A percentile compares a stretch with the other conserved stretches of the same genome.
These are phyloP conservation scores for Protomyces arabidopsidicola DNA, from an alignment of 1,139 yeast species.

Conservation along the genomic window DNA sequence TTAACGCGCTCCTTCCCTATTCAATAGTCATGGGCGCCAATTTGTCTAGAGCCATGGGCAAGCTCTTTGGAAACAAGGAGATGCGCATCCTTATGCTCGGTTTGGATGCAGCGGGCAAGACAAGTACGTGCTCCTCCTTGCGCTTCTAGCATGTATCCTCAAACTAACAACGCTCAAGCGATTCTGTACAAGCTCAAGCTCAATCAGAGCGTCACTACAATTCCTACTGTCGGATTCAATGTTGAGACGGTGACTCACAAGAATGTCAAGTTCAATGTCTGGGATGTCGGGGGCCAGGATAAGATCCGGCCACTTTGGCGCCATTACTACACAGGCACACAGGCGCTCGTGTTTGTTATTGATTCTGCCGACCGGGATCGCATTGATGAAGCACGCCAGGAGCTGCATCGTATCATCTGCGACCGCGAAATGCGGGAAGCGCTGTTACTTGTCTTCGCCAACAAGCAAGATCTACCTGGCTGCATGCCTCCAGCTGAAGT, in stretches of 20 bases:
- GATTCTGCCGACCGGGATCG: constrained; percentile 73
- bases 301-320: constrained; percentile 89
- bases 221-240: constrained; percentile 91
- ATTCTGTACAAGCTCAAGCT: constrained; percentile 67
- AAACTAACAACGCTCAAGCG: constrained; percentile 36
- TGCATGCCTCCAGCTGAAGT: constrained; percentile 85
- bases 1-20: neutral
- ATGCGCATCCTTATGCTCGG: constrained; percentile 78
- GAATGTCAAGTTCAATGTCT: constrained; percentile 83
- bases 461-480: constrained; percentile 83
- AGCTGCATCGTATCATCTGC: constrained; percentile 66
- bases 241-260: constrained; percentile 88
- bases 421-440: constrained; percentile 80
- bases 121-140: constrained; percentile 47
- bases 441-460: constrained; percentile 76
- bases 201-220: constrained; percentile 73
- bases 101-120: constrained; percentile 86
- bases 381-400: constrained; percentile 72
- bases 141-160: neutral
- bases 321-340: constrained; percentile 89
- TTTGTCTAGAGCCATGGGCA: constrained; percentile 38
- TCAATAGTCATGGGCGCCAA: constrained; percentile 21
- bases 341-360: constrained; percentile 87
- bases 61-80: constrained; percentile 46
- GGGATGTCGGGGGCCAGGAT: constrained; percentile 98